phyloP scores from a whole-genome alignment of 192 early-diverging fungal species.

The Coemansia sp. region DNA sequence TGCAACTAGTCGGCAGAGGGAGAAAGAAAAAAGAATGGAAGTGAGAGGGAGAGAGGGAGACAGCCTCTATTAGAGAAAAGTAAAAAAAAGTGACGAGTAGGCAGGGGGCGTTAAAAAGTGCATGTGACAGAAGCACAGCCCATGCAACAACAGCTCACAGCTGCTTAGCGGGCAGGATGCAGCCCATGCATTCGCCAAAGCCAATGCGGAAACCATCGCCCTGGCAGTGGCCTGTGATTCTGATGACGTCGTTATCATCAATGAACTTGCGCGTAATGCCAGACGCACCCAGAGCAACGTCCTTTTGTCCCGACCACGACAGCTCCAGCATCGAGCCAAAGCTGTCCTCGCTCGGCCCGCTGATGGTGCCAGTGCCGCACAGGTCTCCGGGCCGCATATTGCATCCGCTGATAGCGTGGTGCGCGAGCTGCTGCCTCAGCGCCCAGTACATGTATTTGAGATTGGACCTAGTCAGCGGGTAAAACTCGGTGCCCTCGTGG shows the following conservation, averaged over 20 bases:
- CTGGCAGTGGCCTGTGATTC: slow-evolving; percentile 80
- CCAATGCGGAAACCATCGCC: slow-evolving; percentile 76
- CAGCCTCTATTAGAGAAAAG: no score
- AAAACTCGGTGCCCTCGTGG: slow-evolving; percentile 42
- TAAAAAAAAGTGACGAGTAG: no score
- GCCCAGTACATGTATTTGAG: slow-evolving; percentile 99
- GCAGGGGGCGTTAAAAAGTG: no score
- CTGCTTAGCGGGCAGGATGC: slow-evolving; percentile 63
- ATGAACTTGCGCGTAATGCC: slow-evolving; percentile 81
- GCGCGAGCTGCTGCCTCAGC: slow-evolving; percentile 90
- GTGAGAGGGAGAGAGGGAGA: not conserved
- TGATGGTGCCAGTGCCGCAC: slow-evolving; percentile 92
- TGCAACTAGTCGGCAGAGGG: no score
- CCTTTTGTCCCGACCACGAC: slow-evolving; percentile 82
- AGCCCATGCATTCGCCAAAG: slow-evolving; percentile 87
- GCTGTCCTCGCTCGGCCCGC: slow-evolving; percentile 71
- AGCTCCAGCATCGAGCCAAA: slow-evolving; percentile 91
- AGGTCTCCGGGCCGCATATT: slow-evolving; percentile 93
- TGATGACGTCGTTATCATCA: slow-evolving; percentile 87
- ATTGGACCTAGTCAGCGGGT: slow-evolving; percentile 73
- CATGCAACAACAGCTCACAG: no score
- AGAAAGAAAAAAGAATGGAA: not conserved
- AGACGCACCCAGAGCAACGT: slow-evolving; percentile 64
- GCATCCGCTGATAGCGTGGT: slow-evolving; percentile 95
- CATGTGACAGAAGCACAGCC: not conserved